A percentile compares a stretch with the other conserved stretches of the same genome.
Conservation (phyloP, 2,329 filamentous ascomycete genomes). For the Fusarium albosuccineum region DNA sequence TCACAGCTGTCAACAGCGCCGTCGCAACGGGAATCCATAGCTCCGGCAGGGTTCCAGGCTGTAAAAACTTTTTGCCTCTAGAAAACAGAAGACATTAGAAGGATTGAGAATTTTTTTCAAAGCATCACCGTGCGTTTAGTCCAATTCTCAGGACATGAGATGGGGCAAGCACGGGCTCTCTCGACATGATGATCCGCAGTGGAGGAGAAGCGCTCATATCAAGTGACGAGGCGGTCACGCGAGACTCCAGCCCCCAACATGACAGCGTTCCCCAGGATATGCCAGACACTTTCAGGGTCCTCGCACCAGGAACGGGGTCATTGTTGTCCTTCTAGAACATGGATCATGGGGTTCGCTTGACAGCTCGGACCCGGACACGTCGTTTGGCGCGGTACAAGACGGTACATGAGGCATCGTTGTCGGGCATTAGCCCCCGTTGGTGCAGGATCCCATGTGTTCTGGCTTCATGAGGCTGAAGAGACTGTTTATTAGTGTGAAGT, state of each 20-base stretch:
- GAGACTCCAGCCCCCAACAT: slow-evolving; percentile 3
- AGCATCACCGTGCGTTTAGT: slow-evolving; percentile 8
- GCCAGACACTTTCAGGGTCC: slow-evolving; percentile 26
- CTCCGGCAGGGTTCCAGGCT: slow-evolving; percentile 20
- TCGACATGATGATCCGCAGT: background rate
- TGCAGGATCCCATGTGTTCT: background rate
- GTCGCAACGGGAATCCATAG: slow-evolving; percentile 1
- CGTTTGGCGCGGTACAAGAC: slow-evolving; percentile 33
- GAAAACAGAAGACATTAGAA: slow-evolving; percentile 19
- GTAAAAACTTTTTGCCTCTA: slow-evolving; percentile 10
- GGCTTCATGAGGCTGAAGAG: slow-evolving; percentile 28
- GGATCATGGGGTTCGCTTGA: slow-evolving; percentile 15
- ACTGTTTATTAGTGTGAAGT: slow-evolving; percentile 23
- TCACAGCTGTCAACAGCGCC: background rate
- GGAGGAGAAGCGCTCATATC: no score
- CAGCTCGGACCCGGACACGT: slow-evolving; percentile 13
- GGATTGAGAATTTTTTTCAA: slow-evolving; percentile 3
- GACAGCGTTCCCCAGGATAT: slow-evolving; percentile 28
- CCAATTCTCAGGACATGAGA: background rate
- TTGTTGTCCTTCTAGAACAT: slow-evolving; percentile 24
- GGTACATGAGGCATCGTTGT: slow-evolving; percentile 20
- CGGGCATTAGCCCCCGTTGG: slow-evolving; percentile 2
- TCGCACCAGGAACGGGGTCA: slow-evolving; percentile 10
- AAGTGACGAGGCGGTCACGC: slow-evolving; percentile 3
- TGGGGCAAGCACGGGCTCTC: slow-evolving; percentile 27